A percentile compares a stretch with the other conserved stretches of the same genome.
Evolutionary conservation across 176 grass and related monocot genomes (phyloP).

Genomic region (Metroxylon sagu): DNA sequence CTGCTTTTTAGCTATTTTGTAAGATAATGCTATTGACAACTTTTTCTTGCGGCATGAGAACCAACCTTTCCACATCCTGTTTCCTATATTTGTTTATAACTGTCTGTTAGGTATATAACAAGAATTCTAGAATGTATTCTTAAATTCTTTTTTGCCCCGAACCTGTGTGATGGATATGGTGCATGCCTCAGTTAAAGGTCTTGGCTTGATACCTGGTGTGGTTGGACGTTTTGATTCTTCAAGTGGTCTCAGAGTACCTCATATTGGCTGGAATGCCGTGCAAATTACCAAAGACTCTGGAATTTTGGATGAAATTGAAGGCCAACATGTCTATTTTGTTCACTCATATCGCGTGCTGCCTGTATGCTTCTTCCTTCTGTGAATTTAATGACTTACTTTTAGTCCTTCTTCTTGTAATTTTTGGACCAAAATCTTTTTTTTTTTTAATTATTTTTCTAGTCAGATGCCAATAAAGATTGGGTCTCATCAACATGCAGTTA

Average conservation of each 20-base stretch:
- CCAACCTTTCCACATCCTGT: no score
- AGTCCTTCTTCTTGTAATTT: conserved; percentile 6
- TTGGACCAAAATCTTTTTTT: conserved; percentile 33
- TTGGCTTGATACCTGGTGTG: conserved; percentile 83
- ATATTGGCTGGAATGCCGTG: conserved; percentile 95
- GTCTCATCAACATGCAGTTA: conserved; percentile 85
- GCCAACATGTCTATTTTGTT: conserved; percentile 93
- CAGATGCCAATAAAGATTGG: conserved; percentile 82
- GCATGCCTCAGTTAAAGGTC: conserved; percentile 61
- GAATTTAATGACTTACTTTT: not conserved
- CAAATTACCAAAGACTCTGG: conserved; percentile 69
- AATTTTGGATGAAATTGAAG: conserved; percentile 67
- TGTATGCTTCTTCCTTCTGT: conserved; percentile 25
- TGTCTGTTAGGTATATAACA: no score
- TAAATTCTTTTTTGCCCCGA: not conserved
- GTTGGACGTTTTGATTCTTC: conserved; percentile 82
- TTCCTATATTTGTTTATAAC: no score
- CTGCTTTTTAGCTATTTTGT: no score
- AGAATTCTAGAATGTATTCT: no score
- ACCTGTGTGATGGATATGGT: conserved; percentile 2
- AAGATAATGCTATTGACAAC: no score
- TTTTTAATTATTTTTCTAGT: conserved; percentile 44
- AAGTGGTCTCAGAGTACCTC: conserved; percentile 73
- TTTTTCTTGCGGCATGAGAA: no score
- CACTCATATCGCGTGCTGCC: conserved; percentile 80